Evolutionary conservation across 495 filamentous ascomycete genomes (phyloP).

Genomic region (Aspergillus cristatus): DNA sequence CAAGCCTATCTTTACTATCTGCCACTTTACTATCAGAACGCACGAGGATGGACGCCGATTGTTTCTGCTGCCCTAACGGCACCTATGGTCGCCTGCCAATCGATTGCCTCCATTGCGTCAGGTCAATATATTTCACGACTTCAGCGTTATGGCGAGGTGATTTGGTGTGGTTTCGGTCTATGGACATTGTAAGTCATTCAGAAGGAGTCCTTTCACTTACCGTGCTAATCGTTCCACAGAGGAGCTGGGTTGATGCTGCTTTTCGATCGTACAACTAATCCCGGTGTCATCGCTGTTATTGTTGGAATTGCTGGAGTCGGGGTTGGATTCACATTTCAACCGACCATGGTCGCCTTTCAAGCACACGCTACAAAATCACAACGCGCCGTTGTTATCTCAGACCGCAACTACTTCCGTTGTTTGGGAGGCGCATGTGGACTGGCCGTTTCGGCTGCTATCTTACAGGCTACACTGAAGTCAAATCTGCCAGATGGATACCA

Average conservation of each 20-base stretch:
- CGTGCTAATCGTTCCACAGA: conserved; percentile 9
- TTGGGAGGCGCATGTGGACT: conserved; percentile 52
- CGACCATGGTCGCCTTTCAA: conserved; percentile 53
- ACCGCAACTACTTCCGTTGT: conserved; percentile 55
- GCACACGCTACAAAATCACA: conserved; percentile 50
- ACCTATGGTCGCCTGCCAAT: conserved; percentile 45
- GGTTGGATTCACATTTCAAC: conserved; percentile 51
- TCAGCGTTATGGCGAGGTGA: conserved; percentile 49
- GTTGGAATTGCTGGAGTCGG: conserved; percentile 46
- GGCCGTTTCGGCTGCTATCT: conserved; percentile 48
- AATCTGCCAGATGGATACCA: conserved; percentile 34
- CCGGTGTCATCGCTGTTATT: conserved; percentile 43
- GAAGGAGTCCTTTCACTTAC: not conserved
- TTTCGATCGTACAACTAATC: conserved; percentile 37
- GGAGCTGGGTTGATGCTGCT: conserved; percentile 45
- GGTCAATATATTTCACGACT: conserved; percentile 49
- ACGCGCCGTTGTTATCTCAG: conserved; percentile 50
- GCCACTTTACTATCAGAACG: conserved; percentile 46
- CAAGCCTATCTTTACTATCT: conserved; percentile 47
- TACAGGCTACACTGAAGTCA: conserved; percentile 41
- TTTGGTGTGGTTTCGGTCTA: conserved; percentile 45
- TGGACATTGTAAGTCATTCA: conserved; percentile 38
- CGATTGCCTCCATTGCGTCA: conserved; percentile 40
- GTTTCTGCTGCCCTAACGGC: conserved; percentile 40
- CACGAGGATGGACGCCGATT: conserved; percentile 40